Percentiles rank a stretch among this genome's conserved stretches.
Conservation (phyloP, 2,329 filamentous ascomycete species). For the Apiospora hydei region DNA sequence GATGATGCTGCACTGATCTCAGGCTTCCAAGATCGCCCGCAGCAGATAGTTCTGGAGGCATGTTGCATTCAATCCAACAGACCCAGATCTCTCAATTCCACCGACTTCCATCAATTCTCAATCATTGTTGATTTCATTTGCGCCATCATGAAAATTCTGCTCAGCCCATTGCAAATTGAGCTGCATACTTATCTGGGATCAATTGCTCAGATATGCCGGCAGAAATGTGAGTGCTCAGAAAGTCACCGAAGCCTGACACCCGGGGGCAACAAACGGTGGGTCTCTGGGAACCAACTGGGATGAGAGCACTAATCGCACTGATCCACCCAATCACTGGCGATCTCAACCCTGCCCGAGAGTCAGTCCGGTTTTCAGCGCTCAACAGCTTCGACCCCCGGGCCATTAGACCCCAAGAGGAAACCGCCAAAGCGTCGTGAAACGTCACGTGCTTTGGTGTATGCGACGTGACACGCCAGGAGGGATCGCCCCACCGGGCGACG, state of each 20-base stretch:
- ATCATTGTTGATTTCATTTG: not conserved
- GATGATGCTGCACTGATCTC: not conserved
- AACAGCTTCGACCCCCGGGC: not conserved
- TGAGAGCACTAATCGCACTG: not conserved
- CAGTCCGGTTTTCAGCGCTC: not conserved
- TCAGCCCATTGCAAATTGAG: not conserved
- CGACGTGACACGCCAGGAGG: slow-evolving; percentile 24
- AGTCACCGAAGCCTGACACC: not conserved
- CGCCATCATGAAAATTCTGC: not conserved
- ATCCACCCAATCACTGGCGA: slow-evolving; percentile 12
- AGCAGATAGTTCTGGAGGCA: not conserved
- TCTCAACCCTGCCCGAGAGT: slow-evolving; percentile 9
- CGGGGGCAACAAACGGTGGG: not conserved
- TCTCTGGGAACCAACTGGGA: not conserved
- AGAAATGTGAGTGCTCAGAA: slow-evolving; percentile 9
- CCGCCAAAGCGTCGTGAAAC: slow-evolving; percentile 9
- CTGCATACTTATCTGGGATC: not conserved
- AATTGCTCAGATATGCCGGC: not conserved
- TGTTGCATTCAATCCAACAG: not conserved
- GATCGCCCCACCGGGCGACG: slow-evolving; percentile 37
- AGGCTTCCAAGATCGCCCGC: not conserved
- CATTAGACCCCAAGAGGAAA: slow-evolving; percentile 7
- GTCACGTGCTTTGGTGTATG: slow-evolving; percentile 29
- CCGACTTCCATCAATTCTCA: not conserved
- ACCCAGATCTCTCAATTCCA: not conserved